Conservation (phyloP, 176 grass and related monocot genomes). For the Elymus sibiricus region DNA sequence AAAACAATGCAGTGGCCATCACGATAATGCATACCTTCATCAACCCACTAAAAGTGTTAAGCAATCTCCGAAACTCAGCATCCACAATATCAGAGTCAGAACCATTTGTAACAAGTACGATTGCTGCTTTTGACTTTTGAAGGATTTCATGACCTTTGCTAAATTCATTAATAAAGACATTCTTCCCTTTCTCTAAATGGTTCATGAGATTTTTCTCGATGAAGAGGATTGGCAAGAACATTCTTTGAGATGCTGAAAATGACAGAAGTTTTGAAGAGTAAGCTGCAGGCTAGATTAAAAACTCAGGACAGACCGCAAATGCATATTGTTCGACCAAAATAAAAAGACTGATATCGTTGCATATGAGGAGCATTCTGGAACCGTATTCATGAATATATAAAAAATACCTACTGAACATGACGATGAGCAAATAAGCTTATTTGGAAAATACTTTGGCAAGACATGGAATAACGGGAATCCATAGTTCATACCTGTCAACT, state of each 20-base stretch:
- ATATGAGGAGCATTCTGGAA: too few species aligned
- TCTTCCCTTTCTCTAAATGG: too few species aligned
- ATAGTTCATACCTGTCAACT: constrained; percentile 36
- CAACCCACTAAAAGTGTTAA: constrained; percentile 32
- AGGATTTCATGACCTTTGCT: constrained; percentile 51
- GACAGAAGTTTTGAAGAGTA: too few species aligned
- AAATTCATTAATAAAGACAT: constrained; percentile 53
- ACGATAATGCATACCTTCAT: constrained; percentile 42
- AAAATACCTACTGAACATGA: neutral
- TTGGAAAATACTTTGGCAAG: neutral
- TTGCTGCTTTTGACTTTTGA: constrained; percentile 70
- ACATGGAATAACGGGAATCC: neutral
- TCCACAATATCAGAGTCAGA: constrained; percentile 32
- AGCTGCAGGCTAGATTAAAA: too few species aligned
- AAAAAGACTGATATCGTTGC: too few species aligned
- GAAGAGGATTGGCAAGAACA: too few species aligned
- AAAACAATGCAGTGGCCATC: neutral
- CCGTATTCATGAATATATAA: neutral
- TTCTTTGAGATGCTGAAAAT: too few species aligned
- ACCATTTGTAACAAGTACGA: too few species aligned
- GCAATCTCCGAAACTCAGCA: constrained; percentile 42
- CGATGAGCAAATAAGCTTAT: too few species aligned
- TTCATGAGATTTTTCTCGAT: too few species aligned
- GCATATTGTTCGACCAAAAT: too few species aligned
- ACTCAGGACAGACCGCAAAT: too few species aligned